Percentiles rank a stretch among this genome's conserved stretches.
These are phyloP conservation scores for Tinospora cordifolia DNA, from an alignment of 164 flowering plant species.

Conservation along the genomic window DNA sequence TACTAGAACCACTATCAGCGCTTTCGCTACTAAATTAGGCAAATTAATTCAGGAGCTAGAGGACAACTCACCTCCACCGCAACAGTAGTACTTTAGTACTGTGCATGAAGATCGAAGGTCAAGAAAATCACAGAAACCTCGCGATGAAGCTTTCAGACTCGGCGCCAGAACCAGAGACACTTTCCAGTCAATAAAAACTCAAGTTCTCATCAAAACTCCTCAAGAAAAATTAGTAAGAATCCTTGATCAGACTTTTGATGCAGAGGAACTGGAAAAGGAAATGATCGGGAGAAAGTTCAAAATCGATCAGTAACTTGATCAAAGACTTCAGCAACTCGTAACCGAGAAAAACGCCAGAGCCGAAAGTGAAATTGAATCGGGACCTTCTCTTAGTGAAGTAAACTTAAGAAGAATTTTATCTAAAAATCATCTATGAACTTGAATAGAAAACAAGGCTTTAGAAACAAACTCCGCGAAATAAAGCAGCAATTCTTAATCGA, in stretches of 20 bases:
- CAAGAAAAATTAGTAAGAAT: not conserved
- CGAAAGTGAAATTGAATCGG: not conserved
- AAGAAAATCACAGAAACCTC: not conserved
- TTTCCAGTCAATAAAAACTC: not conserved
- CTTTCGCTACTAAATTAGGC: not conserved
- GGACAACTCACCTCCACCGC: conserved; percentile 1
- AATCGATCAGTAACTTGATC: not conserved
- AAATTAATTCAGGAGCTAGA: not conserved
- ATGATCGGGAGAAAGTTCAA: not conserved
- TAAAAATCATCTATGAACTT: not conserved
- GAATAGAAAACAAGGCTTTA: not conserved
- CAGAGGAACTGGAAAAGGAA: too few species aligned
- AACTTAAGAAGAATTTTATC: not conserved
- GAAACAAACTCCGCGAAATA: not conserved
- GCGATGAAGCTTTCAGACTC: not conserved
- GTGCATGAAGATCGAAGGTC: not conserved
- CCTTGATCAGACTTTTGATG: not conserved
- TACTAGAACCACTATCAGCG: not conserved
- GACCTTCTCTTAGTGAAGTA: not conserved
- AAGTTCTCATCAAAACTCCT: not conserved
- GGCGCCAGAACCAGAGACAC: not conserved
- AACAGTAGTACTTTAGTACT: not conserved
- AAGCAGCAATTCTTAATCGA: not conserved
- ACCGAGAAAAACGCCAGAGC: not conserved
- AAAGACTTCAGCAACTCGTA: not conserved